Base-by-base conservation (phyloP, 208 protist species). In the Phytomonas sp. region DNA sequence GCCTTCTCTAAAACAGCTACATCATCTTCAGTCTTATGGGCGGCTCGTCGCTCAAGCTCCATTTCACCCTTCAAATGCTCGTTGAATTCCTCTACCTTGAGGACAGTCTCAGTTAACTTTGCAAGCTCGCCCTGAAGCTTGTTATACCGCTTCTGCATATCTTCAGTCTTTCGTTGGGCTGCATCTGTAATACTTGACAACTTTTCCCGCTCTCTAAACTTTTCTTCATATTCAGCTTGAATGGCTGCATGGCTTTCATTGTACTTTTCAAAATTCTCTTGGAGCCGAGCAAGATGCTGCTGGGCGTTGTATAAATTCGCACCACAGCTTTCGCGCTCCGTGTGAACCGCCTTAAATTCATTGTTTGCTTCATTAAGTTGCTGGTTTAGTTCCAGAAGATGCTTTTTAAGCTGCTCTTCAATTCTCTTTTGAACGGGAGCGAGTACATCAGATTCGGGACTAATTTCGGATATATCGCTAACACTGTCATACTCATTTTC, bases 251-350 rank as follows among this genome's bases (percentile, higher is more conserved):
- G 82, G 56, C 92, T 94, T 53, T 96, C 94, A 69, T 98, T 86
- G 7, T 84, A 80, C 66, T 86, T 93, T 71, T 98, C 96, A 32
- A 98, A 85, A 0, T 84, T 84, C 66, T 97, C 87, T 66, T 98
- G 95, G 46, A 97, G 78, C 73, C 93, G 96, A 0, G 95, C 95
- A 13, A 98, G 85, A 62, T 98, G 94, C 68, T 98, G 96, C 72
- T 98, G 96, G 4, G 95, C 86, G 64, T 95, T 94, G 80, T 98
- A 98, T 34, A 98, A 82, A 69, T 98, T 89, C n/a, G 98, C 96
- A 79, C 95, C 96, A 62, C 87, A 88, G 65, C 93, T 80, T 68
- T 98, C 96, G 2, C 92, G 82, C 69, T 93, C 81, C 56, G 92
- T 87, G 67, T 88, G 80, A n/a, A 95, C 76, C 20, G 67, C 72